Conservation (phyloP, 768 basidiomycete species). For the Mycena galericulata region DNA sequence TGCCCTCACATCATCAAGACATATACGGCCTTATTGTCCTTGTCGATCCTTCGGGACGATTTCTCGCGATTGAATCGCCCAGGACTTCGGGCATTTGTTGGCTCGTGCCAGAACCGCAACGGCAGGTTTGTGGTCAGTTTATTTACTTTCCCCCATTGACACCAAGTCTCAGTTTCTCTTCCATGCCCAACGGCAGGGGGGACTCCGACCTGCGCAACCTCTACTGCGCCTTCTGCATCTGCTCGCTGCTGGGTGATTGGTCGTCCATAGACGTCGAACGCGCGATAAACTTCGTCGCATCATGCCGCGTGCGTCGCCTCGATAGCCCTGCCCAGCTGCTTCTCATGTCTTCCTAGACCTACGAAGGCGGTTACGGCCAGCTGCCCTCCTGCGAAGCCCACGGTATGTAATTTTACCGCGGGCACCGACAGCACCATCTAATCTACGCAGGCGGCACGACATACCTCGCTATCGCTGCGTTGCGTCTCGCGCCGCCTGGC, state of each 20-base stretch:
- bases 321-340: constrained; percentile 7
- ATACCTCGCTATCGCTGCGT: constrained; percentile 87
- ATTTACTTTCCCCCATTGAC: neutral
- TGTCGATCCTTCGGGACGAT: constrained; percentile 88
- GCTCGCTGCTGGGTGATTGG: constrained; percentile 84
- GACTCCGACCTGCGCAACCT: constrained; percentile 87
- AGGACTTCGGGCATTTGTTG: constrained; percentile 74
- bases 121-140: constrained; percentile 71
- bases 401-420: constrained; percentile 58
- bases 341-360: constrained; percentile 64
- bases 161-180: constrained; percentile 68
- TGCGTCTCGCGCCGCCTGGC: constrained; percentile 62
- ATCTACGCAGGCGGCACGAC: constrained; percentile 83
- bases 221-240: constrained; percentile 90
- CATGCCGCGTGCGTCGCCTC: constrained; percentile 74
- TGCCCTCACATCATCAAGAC: constrained; percentile 94
- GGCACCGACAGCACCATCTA: neutral
- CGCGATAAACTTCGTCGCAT: constrained; percentile 72
- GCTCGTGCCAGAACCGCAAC: constrained; percentile 78
- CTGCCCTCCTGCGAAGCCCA: constrained; percentile 86
- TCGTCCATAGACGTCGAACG: constrained; percentile 72
- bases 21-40: constrained; percentile 87
- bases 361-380: constrained; percentile 95
- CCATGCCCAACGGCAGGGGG: constrained; percentile 64
- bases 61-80: constrained; percentile 75